phyloP scores from a whole-genome alignment of 768 basidiomycete species.

The Auriscalpium microsporum region DNA sequence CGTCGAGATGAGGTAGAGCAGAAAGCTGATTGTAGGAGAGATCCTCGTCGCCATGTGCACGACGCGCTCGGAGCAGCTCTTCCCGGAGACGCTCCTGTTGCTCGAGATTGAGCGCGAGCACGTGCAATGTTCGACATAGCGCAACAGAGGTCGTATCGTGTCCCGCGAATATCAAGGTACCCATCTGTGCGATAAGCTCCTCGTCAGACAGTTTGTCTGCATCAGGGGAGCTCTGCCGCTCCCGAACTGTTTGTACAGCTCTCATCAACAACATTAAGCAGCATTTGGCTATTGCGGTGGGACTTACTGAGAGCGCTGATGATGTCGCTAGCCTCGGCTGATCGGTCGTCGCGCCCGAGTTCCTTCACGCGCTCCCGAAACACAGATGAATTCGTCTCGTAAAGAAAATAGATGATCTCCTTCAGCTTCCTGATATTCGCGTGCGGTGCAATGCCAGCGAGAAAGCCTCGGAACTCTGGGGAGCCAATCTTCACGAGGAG shows the following conservation, averaged over 20 bases:
- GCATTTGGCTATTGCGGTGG: not conserved
- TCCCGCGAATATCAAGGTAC: conserved; percentile 16
- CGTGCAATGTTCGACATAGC: conserved; percentile 14
- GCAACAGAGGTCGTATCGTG: conserved; percentile 16
- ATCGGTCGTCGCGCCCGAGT: not conserved
- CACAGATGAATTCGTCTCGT: conserved; percentile 11
- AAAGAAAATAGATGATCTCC: conserved; percentile 17
- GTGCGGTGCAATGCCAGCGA: conserved; percentile 12
- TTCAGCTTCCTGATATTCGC: conserved; percentile 13
- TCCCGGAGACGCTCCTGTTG: conserved; percentile 9
- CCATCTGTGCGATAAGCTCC: conserved; percentile 22
- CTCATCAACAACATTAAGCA: not conserved
- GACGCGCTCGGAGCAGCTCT: conserved; percentile 10
- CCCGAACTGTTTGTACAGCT: conserved; percentile 12
- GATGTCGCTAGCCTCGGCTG: conserved; percentile 6
- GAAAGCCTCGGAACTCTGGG: conserved; percentile 12
- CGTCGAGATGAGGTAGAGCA: conserved; percentile 31
- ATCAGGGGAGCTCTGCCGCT: conserved; percentile 13
- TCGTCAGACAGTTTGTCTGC: conserved; percentile 19
- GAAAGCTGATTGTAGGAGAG: conserved; percentile 27
- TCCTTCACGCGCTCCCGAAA: not conserved
- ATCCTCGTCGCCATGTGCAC: conserved; percentile 7
- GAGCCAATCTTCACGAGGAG: conserved; percentile 13
- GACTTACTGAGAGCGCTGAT: conserved; percentile 7
- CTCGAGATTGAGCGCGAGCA: conserved; percentile 12